These are phyloP conservation scores for Cladosporium sp. DNA, from an alignment of 2,329 filamentous ascomycete species.

Conservation along the genomic window DNA sequence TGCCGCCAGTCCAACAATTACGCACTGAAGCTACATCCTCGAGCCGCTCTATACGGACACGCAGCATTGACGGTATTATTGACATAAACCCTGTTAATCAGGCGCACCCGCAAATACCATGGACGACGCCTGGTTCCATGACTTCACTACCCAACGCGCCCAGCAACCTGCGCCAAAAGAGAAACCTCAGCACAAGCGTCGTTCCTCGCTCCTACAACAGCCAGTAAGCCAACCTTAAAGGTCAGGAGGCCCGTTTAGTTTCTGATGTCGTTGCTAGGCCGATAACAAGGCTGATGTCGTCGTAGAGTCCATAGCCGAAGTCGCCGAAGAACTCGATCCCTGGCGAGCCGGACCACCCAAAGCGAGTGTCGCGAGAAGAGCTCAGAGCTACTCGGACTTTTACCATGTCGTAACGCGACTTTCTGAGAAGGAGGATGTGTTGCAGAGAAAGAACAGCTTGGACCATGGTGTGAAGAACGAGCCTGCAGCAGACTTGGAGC, in stretches of 20 bases:
- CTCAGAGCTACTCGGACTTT: conserved; percentile 79
- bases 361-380: conserved; percentile 65
- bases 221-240: conserved; percentile 45
- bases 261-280: conserved; percentile 54
- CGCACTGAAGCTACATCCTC: not conserved
- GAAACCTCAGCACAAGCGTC: conserved; percentile 61
- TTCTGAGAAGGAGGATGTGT: conserved; percentile 53
- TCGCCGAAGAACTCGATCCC: conserved; percentile 59
- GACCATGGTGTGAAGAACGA: conserved; percentile 41
- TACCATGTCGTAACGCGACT: conserved; percentile 64
- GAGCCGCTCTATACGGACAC: conserved; percentile 5
- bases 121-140: conserved; percentile 80
- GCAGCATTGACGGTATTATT: conserved; percentile 6
- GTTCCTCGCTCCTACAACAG: conserved; percentile 66
- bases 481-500: conserved; percentile 35
- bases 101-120: conserved; percentile 26
- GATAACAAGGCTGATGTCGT: conserved; percentile 57
- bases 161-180: conserved; percentile 50
- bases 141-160: conserved; percentile 63
- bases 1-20: not conserved
- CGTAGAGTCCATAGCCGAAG: conserved; percentile 59
- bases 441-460: conserved; percentile 37
- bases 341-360: conserved; percentile 62
- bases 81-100: not conserved
- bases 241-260: conserved; percentile 24